phyloP scores from a whole-genome alignment of 177 flowering plant genomes.

The Vitis hybrid region DNA sequence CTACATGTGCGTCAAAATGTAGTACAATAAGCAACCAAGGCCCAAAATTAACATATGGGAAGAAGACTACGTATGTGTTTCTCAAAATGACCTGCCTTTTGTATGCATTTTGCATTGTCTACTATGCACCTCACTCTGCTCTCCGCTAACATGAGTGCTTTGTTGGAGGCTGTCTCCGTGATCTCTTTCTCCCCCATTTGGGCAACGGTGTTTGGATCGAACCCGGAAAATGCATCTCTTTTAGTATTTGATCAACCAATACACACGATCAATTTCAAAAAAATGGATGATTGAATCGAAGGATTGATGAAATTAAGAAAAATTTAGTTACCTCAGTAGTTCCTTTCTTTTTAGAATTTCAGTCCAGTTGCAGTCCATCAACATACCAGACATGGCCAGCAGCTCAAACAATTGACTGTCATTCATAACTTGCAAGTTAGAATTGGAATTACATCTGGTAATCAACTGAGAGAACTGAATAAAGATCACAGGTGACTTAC shows the following conservation, averaged over 20 bases:
- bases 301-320: neutral
- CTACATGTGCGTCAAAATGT: conserved; percentile 30
- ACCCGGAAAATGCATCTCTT: conserved; percentile 74
- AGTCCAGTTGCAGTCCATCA: conserved; percentile 91
- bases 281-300: neutral
- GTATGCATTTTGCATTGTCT: conserved; percentile 85
- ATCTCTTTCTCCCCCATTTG: conserved; percentile 84
- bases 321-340: conserved; percentile 48
- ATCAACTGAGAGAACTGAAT: neutral
- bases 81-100: conserved; percentile 45
- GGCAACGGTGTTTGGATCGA: conserved; percentile 60
- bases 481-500: conserved; percentile 33
- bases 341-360: conserved; percentile 72
- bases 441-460: no score
- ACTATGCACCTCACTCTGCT: conserved; percentile 81
- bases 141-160: conserved; percentile 61
- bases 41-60: no score
- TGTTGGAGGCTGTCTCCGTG: conserved; percentile 53
- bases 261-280: neutral
- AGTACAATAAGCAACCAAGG: no score
- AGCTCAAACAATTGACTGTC: conserved; percentile 86
- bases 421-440: neutral
- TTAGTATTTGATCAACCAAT: neutral
- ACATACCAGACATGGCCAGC: conserved; percentile 79
- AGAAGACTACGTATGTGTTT: neutral